Evolutionary conservation across 2,329 filamentous ascomycete species (phyloP), one percentile per base, ranked within the genome.

Genomic region (Thielaviopsis euricoi): DNA sequence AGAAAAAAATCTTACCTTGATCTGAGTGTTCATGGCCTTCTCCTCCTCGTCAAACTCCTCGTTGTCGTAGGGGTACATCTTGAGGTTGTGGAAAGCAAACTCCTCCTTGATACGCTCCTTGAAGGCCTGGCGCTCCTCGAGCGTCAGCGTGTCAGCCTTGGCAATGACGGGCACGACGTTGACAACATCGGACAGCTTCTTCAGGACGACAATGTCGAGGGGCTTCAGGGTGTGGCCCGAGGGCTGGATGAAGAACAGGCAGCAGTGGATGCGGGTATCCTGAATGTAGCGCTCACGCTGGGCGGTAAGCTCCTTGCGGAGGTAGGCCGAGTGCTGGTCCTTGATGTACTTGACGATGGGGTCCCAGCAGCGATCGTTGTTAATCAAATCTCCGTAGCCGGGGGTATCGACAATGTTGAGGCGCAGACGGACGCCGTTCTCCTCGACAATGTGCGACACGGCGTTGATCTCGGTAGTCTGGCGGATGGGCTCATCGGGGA

Each of bases 321-420:
- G 83, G 77, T 97, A 98, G 67, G 93, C 91, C 56, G 89, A 96
- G 80, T 98, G 93, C 79, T 98, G 93, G 75, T 98, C 93, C 81
- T 98, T 98, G 81, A 98, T 98, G 76, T 98, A 98, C 80, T 98
- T 98, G 80, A 98, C 91, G 71, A 98, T 98, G 63, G 93, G 93
- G 71, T 98, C 93, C 93, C 93, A 98, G 84, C 93, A 98, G 80
- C 93, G 87, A 77, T 98, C 93, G 74, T 98, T 98, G 82, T 98
- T 98, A 74, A 98, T 93, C 70, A 96, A 83, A 69, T 98, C 93
- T 69, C 93, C 93, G 69, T 98, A 98, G 64, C 93, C 93, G 63
- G 93, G 93, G 63, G 93, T 98, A 71, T 98, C 93, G 68, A 98
- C 93, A 69, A 98, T 98, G 82, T 97, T 98, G 69, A 98, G 80